Percentiles rank a stretch among this genome's conserved stretches.
These are phyloP conservation scores for Mrakia frigida DNA, from an alignment of 768 basidiomycete species.

Conservation along the genomic window DNA sequence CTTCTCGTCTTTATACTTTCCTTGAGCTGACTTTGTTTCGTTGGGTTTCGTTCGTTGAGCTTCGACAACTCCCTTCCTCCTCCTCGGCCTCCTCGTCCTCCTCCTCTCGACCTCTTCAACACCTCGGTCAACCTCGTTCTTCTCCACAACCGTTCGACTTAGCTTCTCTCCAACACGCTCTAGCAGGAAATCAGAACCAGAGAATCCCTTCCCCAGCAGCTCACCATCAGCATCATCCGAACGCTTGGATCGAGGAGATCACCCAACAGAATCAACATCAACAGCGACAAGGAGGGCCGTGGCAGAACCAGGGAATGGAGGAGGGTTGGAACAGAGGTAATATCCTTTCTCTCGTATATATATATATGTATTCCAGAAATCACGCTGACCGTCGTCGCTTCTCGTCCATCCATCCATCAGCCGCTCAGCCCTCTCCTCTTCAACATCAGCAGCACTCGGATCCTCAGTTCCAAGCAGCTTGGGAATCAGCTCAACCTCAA, in stretches of 20 bases:
- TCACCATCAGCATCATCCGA: background rate
- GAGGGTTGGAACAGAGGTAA: slow-evolving; percentile 4
- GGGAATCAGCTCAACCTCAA: background rate
- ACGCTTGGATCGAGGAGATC: background rate
- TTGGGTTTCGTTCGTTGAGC: background rate
- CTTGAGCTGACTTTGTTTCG: background rate
- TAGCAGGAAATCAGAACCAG: background rate
- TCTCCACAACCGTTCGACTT: slow-evolving; percentile 23
- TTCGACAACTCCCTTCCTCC: slow-evolving; percentile 24
- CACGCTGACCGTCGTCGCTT: background rate
- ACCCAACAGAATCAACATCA: background rate
- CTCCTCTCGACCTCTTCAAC: slow-evolving; percentile 2
- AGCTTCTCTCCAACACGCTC: slow-evolving; percentile 15
- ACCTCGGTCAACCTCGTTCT: background rate
- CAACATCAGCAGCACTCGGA: slow-evolving; percentile 1
- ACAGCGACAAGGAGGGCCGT: background rate
- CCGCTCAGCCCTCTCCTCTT: background rate
- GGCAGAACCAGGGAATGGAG: background rate
- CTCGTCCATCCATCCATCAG: background rate
- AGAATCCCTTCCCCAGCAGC: background rate
- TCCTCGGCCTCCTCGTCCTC: background rate
- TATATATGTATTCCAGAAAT: background rate
- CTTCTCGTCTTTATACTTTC: background rate
- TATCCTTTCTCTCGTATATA: no score
- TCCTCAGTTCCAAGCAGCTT: background rate